Conservation (phyloP, 2,329 filamentous ascomycete genomes). For the Geosmithia putterillii region DNA sequence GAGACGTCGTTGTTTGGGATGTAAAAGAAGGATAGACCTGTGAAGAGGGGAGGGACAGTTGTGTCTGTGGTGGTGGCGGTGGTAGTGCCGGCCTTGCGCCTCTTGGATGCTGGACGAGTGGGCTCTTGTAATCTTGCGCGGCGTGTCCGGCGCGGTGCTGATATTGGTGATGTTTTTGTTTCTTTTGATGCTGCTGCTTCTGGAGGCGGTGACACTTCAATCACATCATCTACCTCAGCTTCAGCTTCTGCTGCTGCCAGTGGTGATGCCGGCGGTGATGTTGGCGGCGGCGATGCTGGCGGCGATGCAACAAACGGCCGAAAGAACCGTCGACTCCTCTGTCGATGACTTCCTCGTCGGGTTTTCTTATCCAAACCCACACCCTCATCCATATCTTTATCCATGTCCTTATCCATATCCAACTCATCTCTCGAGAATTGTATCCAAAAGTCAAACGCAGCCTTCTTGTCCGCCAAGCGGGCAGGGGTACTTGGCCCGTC, state of each 20-base stretch:
- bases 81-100: no score
- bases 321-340: neutral
- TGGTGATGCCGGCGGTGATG: neutral
- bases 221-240: no score
- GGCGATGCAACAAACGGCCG: neutral
- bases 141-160: neutral
- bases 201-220: neutral
- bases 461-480: neutral
- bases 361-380: neutral
- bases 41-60: conserved; percentile 30
- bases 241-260: neutral
- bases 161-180: no score
- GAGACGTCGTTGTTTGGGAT: conserved; percentile 70
- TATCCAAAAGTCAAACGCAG: neutral
- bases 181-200: neutral
- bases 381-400: neutral
- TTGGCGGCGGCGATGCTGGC: neutral
- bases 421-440: no score
- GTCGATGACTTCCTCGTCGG: no score
- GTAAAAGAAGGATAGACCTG: conserved; percentile 56
- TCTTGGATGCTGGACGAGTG: neutral
- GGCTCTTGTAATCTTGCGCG: neutral
- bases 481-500: no score
- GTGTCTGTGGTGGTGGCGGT: conserved; percentile 32
- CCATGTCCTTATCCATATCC: neutral